phyloP scores from a whole-genome alignment of 2,329 filamentous ascomycete genomes.

The Graphiopsis chlorocephala region DNA sequence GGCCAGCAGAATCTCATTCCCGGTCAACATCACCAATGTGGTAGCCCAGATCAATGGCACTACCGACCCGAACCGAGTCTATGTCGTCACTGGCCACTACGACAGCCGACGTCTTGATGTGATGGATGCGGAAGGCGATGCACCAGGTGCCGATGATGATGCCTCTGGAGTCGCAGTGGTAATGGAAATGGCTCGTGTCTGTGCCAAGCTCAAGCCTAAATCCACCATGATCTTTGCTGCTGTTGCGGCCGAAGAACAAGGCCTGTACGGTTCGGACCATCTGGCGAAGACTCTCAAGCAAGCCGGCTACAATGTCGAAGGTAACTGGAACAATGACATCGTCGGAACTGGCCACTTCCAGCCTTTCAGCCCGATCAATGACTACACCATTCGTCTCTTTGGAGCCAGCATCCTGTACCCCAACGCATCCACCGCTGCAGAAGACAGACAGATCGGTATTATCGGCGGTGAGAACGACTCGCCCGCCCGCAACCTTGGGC shows the following conservation, averaged over 20 bases:
- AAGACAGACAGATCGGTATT: conserved; percentile 38
- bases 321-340: conserved; percentile 59
- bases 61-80: conserved; percentile 47
- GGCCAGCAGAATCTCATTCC: conserved; percentile 48
- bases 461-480: conserved; percentile 56
- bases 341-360: conserved; percentile 48
- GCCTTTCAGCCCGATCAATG: conserved; percentile 36
- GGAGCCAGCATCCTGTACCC: conserved; percentile 45
- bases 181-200: conserved; percentile 55
- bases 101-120: conserved; percentile 53
- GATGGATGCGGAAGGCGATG: conserved; percentile 51
- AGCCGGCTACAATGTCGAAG: conserved; percentile 53
- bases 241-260: conserved; percentile 58
- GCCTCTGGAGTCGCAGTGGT: conserved; percentile 56
- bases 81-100: conserved; percentile 57
- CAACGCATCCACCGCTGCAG: conserved; percentile 42
- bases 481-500: conserved; percentile 54
- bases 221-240: conserved; percentile 57
- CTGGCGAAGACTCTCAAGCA: conserved; percentile 54
- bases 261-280: conserved; percentile 51
- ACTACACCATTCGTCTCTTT: conserved; percentile 54
- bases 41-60: conserved; percentile 52
- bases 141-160: conserved; percentile 59
- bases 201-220: conserved; percentile 47
- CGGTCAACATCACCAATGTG: conserved; percentile 54